Evolutionary conservation across 345 rosid genomes (phyloP).

Genomic region (Arabidopsis thaliana): TAIR10.1 NC_003074.8:9574501-9575000

Average conservation of each 20-base stretch:
- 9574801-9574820: slow-evolving; percentile 29
- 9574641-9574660: slow-evolving; percentile 5
- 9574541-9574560: slow-evolving; percentile 32
- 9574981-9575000: slow-evolving; percentile 44
- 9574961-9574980: slow-evolving; percentile 45
- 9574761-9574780: slow-evolving; percentile 45
- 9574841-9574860: slow-evolving; percentile 49
- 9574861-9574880: slow-evolving; percentile 45
- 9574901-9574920: slow-evolving; percentile 31
- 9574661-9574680: slow-evolving; percentile 32
- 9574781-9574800: slow-evolving; percentile 43
- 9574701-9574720: slow-evolving; percentile 37
- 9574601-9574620: slow-evolving; percentile 39
- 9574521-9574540: slow-evolving; percentile 37
- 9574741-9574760: slow-evolving; percentile 45
- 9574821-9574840: slow-evolving; percentile 36
- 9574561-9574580: slow-evolving; percentile 36
- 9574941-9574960: slow-evolving; percentile 41
- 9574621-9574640: slow-evolving; percentile 30
- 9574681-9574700: slow-evolving; percentile 43
- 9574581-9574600: slow-evolving; percentile 33
- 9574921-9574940: slow-evolving; percentile 45
- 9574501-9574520: slow-evolving; percentile 37
- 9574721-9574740: slow-evolving; percentile 36
- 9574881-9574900: slow-evolving; percentile 49